Evolutionary conservation across 2,329 filamentous ascomycete species (phyloP), one percentile per base, ranked within the genome.

Genomic region (Clonostachys rosea): DNA sequence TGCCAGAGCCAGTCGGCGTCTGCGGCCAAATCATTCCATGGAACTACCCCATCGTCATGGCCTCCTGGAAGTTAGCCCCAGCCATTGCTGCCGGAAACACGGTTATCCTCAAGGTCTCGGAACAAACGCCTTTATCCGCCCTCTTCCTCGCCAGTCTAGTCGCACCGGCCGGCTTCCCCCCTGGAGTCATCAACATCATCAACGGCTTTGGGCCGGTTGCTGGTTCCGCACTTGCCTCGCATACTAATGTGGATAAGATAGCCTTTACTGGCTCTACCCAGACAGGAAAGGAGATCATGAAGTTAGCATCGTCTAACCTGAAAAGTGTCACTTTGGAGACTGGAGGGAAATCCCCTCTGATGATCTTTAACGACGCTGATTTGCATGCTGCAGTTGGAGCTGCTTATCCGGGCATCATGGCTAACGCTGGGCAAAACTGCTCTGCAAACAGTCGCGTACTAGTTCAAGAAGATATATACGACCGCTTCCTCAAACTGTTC

Each of bases 251-350:
- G 17, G 81, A 86, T 57, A 89, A 89, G 68, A 73, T 89, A 48
- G 83, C 85, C 1, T 90, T 90, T 54, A 89, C 86, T 0, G 86
- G 86, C 42, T 84, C 78, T 16, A 88, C 84, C 1, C 70, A 69
- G 3, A 87, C 84, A 2, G 86, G 80, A 8, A 75, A 77, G 34
- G 72, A 80, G 54, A 84, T 89, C 49, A 86, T 87, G 82, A 82
- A 83, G 56, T 83, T 84, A 0, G 71, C 80, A 3, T 66, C 73
- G 1, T 85, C 68, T 18, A 52, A 49, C 39, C 62, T 78, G 55
- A 81, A 81, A 62, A 79, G 78, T 55, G 72, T 81, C 35, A 79
- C 76, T 3, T 65, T 81, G 16, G 78, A 82, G 59, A 75, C 76
- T 8, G 80, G 80, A 42, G 80, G 80, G 47, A 83, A 84, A 61